Evolutionary conservation across 352 stramenopile genomes (phyloP).

Genomic region (Phytophthora boehmeriae): DNA sequence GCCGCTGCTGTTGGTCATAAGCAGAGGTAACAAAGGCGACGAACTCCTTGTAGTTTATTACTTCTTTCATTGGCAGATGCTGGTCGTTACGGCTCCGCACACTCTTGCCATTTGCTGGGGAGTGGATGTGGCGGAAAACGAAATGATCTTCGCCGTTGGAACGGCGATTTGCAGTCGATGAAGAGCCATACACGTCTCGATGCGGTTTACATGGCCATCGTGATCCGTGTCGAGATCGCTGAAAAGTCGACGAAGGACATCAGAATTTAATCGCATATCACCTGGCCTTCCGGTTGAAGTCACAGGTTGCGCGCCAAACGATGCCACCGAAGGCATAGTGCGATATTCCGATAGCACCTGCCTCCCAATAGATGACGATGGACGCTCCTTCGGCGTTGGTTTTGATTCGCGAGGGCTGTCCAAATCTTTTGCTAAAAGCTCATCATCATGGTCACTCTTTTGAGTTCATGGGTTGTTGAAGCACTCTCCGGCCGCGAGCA

Average conservation of each 20-base stretch:
- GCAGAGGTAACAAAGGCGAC: slow-evolving; percentile 71
- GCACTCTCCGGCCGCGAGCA: too few species aligned
- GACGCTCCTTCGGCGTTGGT: slow-evolving; percentile 4
- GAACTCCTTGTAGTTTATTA: slow-evolving; percentile 85
- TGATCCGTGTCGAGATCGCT: slow-evolving; percentile 71
- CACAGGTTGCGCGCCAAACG: slow-evolving; percentile 51
- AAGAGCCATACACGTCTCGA: slow-evolving; percentile 76
- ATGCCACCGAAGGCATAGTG: slow-evolving; percentile 61
- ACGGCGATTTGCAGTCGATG: slow-evolving; percentile 74
- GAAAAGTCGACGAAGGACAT: slow-evolving; percentile 80
- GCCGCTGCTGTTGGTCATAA: slow-evolving; percentile 41
- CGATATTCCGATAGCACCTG: slow-evolving; percentile 77
- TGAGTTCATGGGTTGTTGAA: neutral
- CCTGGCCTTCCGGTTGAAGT: slow-evolving; percentile 18
- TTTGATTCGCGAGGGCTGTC: slow-evolving; percentile 8
- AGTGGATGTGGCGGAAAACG: slow-evolving; percentile 72
- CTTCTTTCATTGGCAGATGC: slow-evolving; percentile 48
- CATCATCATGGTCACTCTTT: slow-evolving; percentile 2
- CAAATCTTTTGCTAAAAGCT: slow-evolving; percentile 1
- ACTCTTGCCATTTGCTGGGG: slow-evolving; percentile 2
- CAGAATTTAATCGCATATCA: slow-evolving; percentile 39
- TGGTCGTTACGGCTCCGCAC: slow-evolving; percentile 4
- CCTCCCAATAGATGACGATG: slow-evolving; percentile 56
- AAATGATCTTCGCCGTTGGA: slow-evolving; percentile 55
- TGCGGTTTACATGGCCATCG: slow-evolving; percentile 72